phyloP scores from a whole-genome alignment of 2,329 filamentous ascomycete species.

The Thielaviopsis musarum region DNA sequence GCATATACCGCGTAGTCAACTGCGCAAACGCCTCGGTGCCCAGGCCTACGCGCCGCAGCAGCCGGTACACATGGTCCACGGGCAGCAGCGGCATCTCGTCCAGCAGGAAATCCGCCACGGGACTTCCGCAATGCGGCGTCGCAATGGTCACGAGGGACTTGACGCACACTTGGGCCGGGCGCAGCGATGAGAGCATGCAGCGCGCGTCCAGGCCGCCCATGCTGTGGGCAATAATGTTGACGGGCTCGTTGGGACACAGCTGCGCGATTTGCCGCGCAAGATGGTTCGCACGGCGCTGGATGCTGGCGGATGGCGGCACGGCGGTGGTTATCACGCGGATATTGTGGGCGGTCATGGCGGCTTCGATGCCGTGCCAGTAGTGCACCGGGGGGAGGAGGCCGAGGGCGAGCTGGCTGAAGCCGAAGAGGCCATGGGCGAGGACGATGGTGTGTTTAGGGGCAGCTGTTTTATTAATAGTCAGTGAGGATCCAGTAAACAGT shows the following conservation, averaged over 20 bases:
- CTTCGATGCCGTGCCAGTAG: conserved; percentile 49
- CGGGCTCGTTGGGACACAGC: conserved; percentile 29
- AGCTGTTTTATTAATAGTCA: not conserved
- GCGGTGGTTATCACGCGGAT: conserved; percentile 41
- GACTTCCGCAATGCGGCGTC: conserved; percentile 37
- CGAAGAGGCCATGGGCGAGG: conserved; percentile 47
- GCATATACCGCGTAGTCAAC: conserved; percentile 42
- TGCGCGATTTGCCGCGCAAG: conserved; percentile 36
- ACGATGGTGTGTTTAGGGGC: conserved; percentile 42
- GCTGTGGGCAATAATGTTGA: conserved; percentile 61
- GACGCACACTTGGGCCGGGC: conserved; percentile 29
- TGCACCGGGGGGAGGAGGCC: conserved; percentile 36
- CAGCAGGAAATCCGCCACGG: conserved; percentile 39
- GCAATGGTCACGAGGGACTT: conserved; percentile 37
- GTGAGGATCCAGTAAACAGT: too few species aligned
- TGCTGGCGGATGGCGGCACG: conserved; percentile 43
- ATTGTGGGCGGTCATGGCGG: conserved; percentile 36
- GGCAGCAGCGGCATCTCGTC: conserved; percentile 25
- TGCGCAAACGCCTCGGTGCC: conserved; percentile 44
- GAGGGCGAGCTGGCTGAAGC: conserved; percentile 41
- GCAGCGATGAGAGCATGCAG: conserved; percentile 44
- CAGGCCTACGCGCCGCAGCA: conserved; percentile 34
- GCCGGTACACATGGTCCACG: conserved; percentile 37
- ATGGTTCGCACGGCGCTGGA: conserved; percentile 41
- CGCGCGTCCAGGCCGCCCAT: conserved; percentile 50